These are phyloP conservation scores for Hymenoscyphus scutula DNA, from an alignment of 2,329 filamentous ascomycete genomes.

Conservation along the genomic window DNA sequence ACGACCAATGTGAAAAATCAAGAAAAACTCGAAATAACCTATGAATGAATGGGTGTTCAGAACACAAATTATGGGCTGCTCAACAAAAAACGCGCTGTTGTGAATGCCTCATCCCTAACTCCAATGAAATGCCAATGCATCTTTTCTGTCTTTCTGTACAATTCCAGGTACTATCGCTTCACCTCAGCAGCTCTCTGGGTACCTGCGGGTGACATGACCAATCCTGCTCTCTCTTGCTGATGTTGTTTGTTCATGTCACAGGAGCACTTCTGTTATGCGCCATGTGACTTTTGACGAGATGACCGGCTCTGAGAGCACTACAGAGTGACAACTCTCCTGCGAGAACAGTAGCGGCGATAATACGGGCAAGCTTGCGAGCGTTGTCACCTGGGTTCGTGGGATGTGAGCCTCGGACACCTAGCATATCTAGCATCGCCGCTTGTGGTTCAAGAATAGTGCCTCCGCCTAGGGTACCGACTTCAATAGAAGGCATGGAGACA, in stretches of 20 bases:
- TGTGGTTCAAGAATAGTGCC: constrained; percentile 96
- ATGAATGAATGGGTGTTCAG: too few species aligned
- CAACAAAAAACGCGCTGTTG: too few species aligned
- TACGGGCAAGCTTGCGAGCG: constrained; percentile 79
- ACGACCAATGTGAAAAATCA: too few species aligned
- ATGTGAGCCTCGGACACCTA: constrained; percentile 89
- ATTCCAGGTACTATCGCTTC: too few species aligned
- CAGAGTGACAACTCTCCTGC: constrained; percentile 92
- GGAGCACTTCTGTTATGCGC: constrained; percentile 73
- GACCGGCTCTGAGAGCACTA: constrained; percentile 86
- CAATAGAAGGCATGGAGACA: constrained; percentile 96
- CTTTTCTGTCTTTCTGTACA: too few species aligned
- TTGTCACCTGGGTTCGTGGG: constrained; percentile 90
- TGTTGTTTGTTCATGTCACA: constrained; percentile 39
- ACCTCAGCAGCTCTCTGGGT: too few species aligned
- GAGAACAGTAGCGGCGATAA: constrained; percentile 82
- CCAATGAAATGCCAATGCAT: too few species aligned
- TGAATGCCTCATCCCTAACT: too few species aligned
- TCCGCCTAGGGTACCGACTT: constrained; percentile 94
- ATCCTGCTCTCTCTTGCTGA: constrained; percentile 37
- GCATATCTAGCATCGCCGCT: constrained; percentile 91
- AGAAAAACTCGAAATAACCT: too few species aligned
- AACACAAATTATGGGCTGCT: too few species aligned
- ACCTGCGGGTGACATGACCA: constrained; percentile 32
- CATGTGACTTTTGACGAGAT: constrained; percentile 93